A percentile compares a stretch with the other conserved stretches of the same genome.
Evolutionary conservation across 805 yeast genomes (phyloP).

Genomic region (Starmerella lactis-condensi): DNA sequence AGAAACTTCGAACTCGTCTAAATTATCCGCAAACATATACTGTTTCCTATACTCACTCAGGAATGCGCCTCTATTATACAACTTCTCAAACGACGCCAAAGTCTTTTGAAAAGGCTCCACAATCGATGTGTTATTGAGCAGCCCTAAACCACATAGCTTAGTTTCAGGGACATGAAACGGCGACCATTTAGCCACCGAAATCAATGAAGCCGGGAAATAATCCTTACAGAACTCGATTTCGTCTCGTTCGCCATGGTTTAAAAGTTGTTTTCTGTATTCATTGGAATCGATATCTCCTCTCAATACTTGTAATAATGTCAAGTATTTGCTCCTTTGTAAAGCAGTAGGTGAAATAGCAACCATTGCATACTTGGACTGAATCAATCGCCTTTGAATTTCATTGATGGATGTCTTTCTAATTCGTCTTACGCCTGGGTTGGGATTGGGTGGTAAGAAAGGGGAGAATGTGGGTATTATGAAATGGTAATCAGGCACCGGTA

Average conservation of each 20-base stretch:
- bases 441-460: slow-evolving; percentile 51
- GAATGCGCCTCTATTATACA: slow-evolving; percentile 68
- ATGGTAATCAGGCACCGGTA: slow-evolving; percentile 74
- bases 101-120: slow-evolving; percentile 46
- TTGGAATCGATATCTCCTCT: slow-evolving; percentile 50
- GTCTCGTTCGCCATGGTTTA: slow-evolving; percentile 26
- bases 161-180: slow-evolving; percentile 33
- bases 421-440: slow-evolving; percentile 27
- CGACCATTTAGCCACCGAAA: slow-evolving; percentile 59
- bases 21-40: slow-evolving; percentile 25
- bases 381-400: slow-evolving; percentile 65
- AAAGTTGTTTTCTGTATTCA: slow-evolving; percentile 38
- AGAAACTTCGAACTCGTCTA: slow-evolving; percentile 62
- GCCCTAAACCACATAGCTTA: slow-evolving; percentile 58
- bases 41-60: slow-evolving; percentile 48
- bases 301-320: slow-evolving; percentile 51
- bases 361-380: slow-evolving; percentile 64
- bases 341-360: slow-evolving; percentile 28
- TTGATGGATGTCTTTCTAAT: slow-evolving; percentile 58
- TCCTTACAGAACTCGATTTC: slow-evolving; percentile 62
- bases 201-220: slow-evolving; percentile 61
- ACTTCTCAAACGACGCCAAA: slow-evolving; percentile 57
- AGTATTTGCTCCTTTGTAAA: slow-evolving; percentile 30
- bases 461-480: slow-evolving; percentile 55
- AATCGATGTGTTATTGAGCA: slow-evolving; percentile 67